Percentiles rank a stretch among this genome's conserved stretches.
phyloP scores from a whole-genome alignment of 441 rosid species.

The Erysimum cheiri region DNA sequence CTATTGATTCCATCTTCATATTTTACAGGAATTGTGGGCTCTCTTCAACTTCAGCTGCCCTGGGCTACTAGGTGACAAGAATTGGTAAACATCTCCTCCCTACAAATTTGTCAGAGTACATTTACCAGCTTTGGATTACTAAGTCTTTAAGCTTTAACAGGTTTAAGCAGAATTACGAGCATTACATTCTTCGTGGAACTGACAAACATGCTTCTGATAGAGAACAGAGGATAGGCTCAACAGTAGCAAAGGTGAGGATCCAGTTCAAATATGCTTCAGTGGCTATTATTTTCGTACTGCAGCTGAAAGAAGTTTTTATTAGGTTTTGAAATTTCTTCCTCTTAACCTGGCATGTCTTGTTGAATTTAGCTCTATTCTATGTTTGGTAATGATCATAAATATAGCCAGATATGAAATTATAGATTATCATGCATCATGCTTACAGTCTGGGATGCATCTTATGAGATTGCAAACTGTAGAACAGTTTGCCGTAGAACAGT shows the following conservation, averaged over 20 bases:
- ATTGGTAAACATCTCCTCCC: slow-evolving; percentile 57
- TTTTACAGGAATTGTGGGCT: slow-evolving; percentile 89
- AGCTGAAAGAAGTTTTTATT: slow-evolving; percentile 15
- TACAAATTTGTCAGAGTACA: slow-evolving; percentile 26
- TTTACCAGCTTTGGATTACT: slow-evolving; percentile 38
- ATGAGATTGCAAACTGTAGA: slow-evolving; percentile 3
- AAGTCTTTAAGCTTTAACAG: slow-evolving; percentile 49
- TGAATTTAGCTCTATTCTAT: slow-evolving; percentile 20
- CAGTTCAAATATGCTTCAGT: slow-evolving; percentile 24
- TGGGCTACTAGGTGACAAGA: slow-evolving; percentile 79
- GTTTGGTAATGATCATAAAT: background rate
- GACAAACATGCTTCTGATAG: slow-evolving; percentile 92
- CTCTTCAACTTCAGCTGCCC: slow-evolving; percentile 94
- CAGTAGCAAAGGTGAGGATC: slow-evolving; percentile 82
- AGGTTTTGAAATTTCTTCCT: slow-evolving; percentile 14
- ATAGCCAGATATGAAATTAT: slow-evolving; percentile 5
- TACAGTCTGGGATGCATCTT: slow-evolving; percentile 19
- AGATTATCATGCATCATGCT: slow-evolving; percentile 4
- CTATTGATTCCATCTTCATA: slow-evolving; percentile 19
- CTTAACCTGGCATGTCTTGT: slow-evolving; percentile 16
- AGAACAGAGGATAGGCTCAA: slow-evolving; percentile 89
- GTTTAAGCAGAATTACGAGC: slow-evolving; percentile 86
- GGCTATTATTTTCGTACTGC: background rate
- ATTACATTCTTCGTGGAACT: slow-evolving; percentile 80
- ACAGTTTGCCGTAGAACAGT: background rate